Evolutionary conservation across 257 asterid species (phyloP), one percentile per base, ranked within the genome.

Genomic region (Catharanthus roseus): DNA sequence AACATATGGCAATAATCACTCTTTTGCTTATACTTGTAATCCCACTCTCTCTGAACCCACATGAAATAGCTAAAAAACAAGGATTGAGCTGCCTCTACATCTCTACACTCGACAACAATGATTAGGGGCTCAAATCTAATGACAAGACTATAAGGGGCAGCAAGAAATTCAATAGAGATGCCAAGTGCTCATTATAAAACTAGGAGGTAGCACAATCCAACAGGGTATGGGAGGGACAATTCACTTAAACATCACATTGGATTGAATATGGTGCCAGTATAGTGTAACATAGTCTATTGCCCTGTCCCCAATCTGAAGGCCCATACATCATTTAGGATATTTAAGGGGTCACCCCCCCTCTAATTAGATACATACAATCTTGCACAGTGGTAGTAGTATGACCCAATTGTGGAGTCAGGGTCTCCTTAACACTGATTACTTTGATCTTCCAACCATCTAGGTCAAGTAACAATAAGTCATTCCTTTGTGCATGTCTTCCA

Each of bases 21-120:
- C 99, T 85, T 84, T 89, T 93, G 56, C 88, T 86, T 65, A 78
- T 88, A 76, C 86, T 87, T 6, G 99, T 95, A 77, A 95, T 89
- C 68, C 99, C 99, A 73, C 96, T 89, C 90, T 95, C 99, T 64
- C 97, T 87, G 81, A 95, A 95, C 72, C 99, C 99, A 63, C 83
- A 84, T 2, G 91, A 82, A 57, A 95, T 86, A 26, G 99, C 97
- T 18, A 89, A 78, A 12, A 95, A 84, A 96, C 83, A 95, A 71
- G 18, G 26, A 75, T 67, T 85, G 91, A 69, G 97, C 97, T 10
- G 95, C 84, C 68, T 77, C 87, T 1, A 91, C 38, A 54, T 84
- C 86, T 28, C 77, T 88, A 72, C 93, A 88, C 85, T 95, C 97
- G 28, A 88, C 95, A 18, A 97, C 96, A 16, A 95, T 84, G 42